Conservation (phyloP, 2,329 filamentous ascomycete species). For the Aspergillus hiratsukae region DNA sequence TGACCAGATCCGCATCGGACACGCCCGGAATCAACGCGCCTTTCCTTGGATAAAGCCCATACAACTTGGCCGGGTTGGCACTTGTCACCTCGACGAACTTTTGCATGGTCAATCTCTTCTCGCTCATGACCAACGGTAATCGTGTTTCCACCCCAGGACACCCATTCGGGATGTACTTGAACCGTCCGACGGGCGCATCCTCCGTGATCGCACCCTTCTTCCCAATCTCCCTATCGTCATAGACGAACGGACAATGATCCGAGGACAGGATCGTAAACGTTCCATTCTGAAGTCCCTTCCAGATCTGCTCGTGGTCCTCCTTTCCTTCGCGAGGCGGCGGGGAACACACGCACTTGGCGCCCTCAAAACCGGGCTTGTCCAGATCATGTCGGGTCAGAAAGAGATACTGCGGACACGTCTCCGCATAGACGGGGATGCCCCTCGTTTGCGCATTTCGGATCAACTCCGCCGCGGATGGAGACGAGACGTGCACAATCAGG, state of each 20-base stretch:
- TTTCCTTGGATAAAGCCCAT: conserved; percentile 27
- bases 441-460: conserved; percentile 52
- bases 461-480: conserved; percentile 42
- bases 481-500: conserved; percentile 51
- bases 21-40: not conserved
- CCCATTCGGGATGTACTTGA: conserved; percentile 37
- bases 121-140: conserved; percentile 43
- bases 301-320: conserved; percentile 15
- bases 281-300: conserved; percentile 49
- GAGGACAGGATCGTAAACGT: conserved; percentile 54
- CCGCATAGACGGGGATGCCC: conserved; percentile 34
- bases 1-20: not conserved
- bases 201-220: conserved; percentile 29
- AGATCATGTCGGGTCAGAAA: conserved; percentile 48
- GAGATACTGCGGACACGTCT: conserved; percentile 44
- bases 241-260: conserved; percentile 42
- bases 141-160: conserved; percentile 11
- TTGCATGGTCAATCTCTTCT: conserved; percentile 28
- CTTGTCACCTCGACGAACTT: conserved; percentile 43
- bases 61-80: conserved; percentile 43
- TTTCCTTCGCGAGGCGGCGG: conserved; percentile 23
- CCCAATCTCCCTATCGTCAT: conserved; percentile 13
- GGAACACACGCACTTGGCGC: conserved; percentile 52
- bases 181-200: conserved; percentile 11
- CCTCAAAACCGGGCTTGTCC: conserved; percentile 37